phyloP scores from a whole-genome alignment of 208 protist species.

The Blastocrithidia nonstop region DNA sequence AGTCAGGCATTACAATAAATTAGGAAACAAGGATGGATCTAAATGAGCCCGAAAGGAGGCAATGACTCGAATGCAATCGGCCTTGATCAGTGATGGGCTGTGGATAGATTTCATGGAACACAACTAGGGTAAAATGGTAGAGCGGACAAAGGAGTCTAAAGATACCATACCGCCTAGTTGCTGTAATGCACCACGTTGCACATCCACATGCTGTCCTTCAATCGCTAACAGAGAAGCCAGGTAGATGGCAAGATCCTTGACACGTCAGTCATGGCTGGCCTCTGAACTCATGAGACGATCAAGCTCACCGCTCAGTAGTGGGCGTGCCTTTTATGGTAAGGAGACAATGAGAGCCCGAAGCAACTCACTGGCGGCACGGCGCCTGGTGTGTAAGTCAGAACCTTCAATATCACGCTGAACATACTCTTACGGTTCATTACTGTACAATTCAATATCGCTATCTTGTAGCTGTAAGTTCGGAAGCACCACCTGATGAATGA shows the following conservation, averaged over 20 bases:
- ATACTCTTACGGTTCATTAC: conserved; percentile 90
- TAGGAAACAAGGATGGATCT: conserved; percentile 11
- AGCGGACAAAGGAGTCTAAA: conserved; percentile 75
- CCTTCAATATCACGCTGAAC: conserved; percentile 95
- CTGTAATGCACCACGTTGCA: conserved; percentile 26
- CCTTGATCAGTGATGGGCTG: conserved; percentile 81
- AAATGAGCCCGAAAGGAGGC: conserved; percentile 89
- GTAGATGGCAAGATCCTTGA: conserved; percentile 94
- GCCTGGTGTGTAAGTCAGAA: conserved; percentile 84
- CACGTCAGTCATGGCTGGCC: conserved; percentile 74
- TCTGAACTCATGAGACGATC: conserved; percentile 38
- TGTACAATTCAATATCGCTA: conserved; percentile 87
- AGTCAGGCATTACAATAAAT: conserved; percentile 53
- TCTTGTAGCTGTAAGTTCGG: conserved; percentile 88
- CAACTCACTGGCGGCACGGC: conserved; percentile 84
- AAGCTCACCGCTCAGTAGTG: conserved; percentile 39
- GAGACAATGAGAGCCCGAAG: conserved; percentile 74
- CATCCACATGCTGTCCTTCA: conserved; percentile 38
- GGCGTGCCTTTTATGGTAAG: conserved; percentile 35
- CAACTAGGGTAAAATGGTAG: conserved; percentile 84
- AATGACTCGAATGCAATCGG: conserved; percentile 92
- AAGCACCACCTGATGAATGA: conserved; percentile 87
- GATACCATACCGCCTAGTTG: conserved; percentile 69
- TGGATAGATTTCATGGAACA: conserved; percentile 14
- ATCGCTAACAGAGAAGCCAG: conserved; percentile 86